These are phyloP conservation scores for Tetrapyrgos nigripes DNA, from an alignment of 1,284 basidiomycete genomes.

Conservation along the genomic window DNA sequence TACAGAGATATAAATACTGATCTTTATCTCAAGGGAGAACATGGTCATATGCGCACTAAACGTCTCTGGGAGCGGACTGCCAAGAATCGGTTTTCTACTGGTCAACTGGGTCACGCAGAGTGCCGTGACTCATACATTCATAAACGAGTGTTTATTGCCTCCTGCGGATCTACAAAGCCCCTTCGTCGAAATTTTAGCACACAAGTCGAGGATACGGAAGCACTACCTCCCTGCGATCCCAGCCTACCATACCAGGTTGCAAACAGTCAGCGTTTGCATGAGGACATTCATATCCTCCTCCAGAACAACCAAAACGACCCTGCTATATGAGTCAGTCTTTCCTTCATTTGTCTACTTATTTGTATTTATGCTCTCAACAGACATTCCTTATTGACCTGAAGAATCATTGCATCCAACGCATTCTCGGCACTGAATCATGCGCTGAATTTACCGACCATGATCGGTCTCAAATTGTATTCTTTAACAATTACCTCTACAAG, in stretches of 20 bases:
- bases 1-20: background rate
- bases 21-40: constrained; percentile 30
- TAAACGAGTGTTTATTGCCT: no score
- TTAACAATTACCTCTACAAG: constrained; percentile 20
- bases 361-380: constrained; percentile 1
- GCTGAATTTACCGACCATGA: constrained; percentile 36
- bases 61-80: constrained; percentile 32
- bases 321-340: constrained; percentile 1
- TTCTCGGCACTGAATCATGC: constrained; percentile 28
- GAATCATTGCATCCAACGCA: constrained; percentile 32
- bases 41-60: constrained; percentile 33
- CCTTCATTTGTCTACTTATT: background rate
- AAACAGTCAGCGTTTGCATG: background rate
- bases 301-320: background rate
- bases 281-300: background rate
- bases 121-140: background rate
- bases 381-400: constrained; percentile 34
- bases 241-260: constrained; percentile 24
- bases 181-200: background rate
- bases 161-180: background rate
- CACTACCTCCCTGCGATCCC: constrained; percentile 15
- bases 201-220: constrained; percentile 16
- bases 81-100: constrained; percentile 30
- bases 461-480: constrained; percentile 20
- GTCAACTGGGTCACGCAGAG: constrained; percentile 22